phyloP scores from a whole-genome alignment of 192 early-diverging fungal species.

The Dispira simplex region DNA sequence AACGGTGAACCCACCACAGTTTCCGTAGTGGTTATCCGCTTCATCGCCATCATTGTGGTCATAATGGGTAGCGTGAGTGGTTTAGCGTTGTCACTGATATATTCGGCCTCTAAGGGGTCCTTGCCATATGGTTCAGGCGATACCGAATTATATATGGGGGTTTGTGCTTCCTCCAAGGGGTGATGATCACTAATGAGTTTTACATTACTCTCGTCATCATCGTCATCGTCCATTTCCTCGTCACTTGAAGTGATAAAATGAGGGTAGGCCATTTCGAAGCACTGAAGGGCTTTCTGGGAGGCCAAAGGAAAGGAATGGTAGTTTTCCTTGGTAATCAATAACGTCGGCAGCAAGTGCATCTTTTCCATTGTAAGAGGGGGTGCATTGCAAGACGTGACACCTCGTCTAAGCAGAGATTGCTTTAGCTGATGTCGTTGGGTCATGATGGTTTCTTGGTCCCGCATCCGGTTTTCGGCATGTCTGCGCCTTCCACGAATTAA shows the following conservation, averaged over 20 bases:
- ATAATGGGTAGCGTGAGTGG: background rate
- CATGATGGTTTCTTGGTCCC: too few relatives aligned
- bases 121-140: background rate
- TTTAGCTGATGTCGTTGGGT: too few relatives aligned
- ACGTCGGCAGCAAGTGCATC: background rate
- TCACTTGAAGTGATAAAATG: background rate
- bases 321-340: background rate
- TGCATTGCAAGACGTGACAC: background rate
- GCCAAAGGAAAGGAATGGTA: background rate
- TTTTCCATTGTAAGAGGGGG: background rate
- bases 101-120: background rate
- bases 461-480: too few relatives aligned
- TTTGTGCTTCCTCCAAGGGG: background rate
- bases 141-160: background rate
- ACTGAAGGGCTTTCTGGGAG: background rate
- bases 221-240: background rate
- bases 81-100: background rate
- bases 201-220: background rate
- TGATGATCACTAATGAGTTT: background rate
- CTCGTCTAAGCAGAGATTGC: background rate
- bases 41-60: background rate
- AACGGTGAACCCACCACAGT: too few relatives aligned
- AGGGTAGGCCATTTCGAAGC: background rate
- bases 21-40: too few relatives aligned
- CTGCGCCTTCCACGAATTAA: background rate